Evolutionary conservation across 352 stramenopile genomes (phyloP).

Genomic region (Pythium vanterpoolii): DNA sequence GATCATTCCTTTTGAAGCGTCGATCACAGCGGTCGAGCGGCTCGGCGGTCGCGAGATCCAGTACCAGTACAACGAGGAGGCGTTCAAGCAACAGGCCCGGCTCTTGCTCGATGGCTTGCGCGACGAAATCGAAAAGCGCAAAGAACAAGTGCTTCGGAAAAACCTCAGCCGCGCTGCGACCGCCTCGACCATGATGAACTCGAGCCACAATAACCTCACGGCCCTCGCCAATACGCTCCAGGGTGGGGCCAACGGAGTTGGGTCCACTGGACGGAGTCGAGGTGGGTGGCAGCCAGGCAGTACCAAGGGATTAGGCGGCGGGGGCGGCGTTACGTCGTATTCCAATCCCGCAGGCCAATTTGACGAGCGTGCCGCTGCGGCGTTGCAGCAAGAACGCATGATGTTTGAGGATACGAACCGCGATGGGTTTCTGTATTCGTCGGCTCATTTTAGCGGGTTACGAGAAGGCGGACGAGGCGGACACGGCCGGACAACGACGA

Average conservation of each 20-base stretch:
- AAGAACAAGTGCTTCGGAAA: conserved; percentile 59
- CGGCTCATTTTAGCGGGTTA: conserved; percentile 1
- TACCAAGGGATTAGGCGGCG: conserved; percentile 8
- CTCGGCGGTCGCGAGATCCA: conserved; percentile 36
- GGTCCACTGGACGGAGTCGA: conserved; percentile 2
- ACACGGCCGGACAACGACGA: too few relatives aligned
- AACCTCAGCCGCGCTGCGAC: conserved; percentile 32
- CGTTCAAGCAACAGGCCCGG: conserved; percentile 65
- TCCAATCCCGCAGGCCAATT: conserved; percentile 15
- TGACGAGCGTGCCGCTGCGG: conserved; percentile 18
- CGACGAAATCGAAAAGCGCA: conserved; percentile 82
- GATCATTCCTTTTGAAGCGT: conserved; percentile 73
- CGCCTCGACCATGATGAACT: conserved; percentile 16
- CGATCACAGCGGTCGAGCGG: conserved; percentile 52
- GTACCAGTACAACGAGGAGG: conserved; percentile 68
- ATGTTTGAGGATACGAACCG: conserved; percentile 17
- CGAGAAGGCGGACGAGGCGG: too few relatives aligned
- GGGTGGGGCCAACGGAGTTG: background rate
- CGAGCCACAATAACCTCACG: conserved; percentile 7
- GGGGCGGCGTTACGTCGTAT: conserved; percentile 6
- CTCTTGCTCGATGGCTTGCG: conserved; percentile 73
- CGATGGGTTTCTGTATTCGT: conserved; percentile 13
- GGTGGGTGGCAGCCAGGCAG: conserved; percentile 21
- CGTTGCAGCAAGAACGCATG: conserved; percentile 21
- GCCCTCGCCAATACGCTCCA: conserved; percentile 3